phyloP scores from a whole-genome alignment of 1,284 basidiomycete species.

The Cutaneotrichosporon cutaneum region DNA sequence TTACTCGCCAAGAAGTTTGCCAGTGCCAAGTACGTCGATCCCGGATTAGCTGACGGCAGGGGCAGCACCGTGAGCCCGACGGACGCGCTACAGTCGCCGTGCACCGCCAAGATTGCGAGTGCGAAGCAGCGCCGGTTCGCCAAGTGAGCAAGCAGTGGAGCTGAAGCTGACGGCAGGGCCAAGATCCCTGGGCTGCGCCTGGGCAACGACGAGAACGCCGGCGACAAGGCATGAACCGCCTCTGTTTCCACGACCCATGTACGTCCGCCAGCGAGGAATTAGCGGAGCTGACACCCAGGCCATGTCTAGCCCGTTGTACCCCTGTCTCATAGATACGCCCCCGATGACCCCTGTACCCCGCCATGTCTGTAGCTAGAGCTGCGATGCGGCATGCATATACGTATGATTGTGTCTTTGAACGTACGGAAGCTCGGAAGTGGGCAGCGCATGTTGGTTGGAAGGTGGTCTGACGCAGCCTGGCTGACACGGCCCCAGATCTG shows the following conservation, averaged over 20 bases:
- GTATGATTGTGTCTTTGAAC: neutral
- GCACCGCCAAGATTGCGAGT: slow-evolving; percentile 80
- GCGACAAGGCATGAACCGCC: neutral
- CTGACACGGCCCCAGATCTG: neutral
- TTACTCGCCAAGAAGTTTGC: slow-evolving; percentile 83
- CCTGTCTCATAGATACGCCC: neutral
- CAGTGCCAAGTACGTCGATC: slow-evolving; percentile 68
- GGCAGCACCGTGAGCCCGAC: slow-evolving; percentile 86
- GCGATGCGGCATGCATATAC: neutral
- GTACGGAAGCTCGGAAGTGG: too few species aligned
- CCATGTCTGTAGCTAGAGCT: neutral
- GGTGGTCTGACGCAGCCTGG: neutral
- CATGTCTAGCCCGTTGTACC: neutral
- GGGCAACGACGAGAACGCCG: neutral
- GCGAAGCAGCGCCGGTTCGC: slow-evolving; percentile 87
- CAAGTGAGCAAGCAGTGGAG: slow-evolving; percentile 62
- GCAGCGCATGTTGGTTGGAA: too few species aligned
- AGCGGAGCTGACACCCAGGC: neutral
- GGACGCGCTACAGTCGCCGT: slow-evolving; percentile 87
- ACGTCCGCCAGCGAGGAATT: neutral
- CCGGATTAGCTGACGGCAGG: slow-evolving; percentile 53
- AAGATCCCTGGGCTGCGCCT: slow-evolving; percentile 1
- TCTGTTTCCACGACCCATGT: neutral
- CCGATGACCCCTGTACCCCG: neutral
- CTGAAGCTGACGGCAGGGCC: neutral